These are phyloP conservation scores for Pisolithus microcarpus DNA, from an alignment of 768 basidiomycete species.

Conservation along the genomic window DNA sequence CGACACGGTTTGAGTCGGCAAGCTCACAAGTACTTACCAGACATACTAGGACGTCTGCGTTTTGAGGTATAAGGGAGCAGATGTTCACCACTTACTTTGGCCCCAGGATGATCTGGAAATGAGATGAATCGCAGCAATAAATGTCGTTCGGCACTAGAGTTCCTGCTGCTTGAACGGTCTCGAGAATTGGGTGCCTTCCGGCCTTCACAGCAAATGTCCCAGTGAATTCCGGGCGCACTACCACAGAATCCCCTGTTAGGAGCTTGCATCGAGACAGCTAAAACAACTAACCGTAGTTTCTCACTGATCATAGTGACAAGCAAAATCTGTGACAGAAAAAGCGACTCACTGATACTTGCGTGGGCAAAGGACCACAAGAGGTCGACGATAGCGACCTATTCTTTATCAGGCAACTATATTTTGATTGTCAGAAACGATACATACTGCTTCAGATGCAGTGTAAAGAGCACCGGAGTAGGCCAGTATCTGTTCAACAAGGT, in stretches of 20 bases:
- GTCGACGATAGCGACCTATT: slow-evolving; percentile 78
- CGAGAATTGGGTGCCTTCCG: slow-evolving; percentile 84
- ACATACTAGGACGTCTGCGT: slow-evolving; percentile 42
- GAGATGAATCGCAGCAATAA: slow-evolving; percentile 76
- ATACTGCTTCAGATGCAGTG: slow-evolving; percentile 83
- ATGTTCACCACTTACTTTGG: slow-evolving; percentile 56
- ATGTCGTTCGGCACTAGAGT: slow-evolving; percentile 84
- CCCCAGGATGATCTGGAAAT: slow-evolving; percentile 89
- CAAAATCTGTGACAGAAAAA: neutral
- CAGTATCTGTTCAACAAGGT: slow-evolving; percentile 65
- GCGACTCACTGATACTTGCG: slow-evolving; percentile 61
- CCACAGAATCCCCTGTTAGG: neutral
- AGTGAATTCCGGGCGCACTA: slow-evolving; percentile 89
- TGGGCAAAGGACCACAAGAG: slow-evolving; percentile 88
- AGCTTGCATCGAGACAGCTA: neutral
- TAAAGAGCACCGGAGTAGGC: slow-evolving; percentile 74
- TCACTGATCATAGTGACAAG: slow-evolving; percentile 26
- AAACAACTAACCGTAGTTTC: slow-evolving; percentile 38
- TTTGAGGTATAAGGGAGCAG: neutral
- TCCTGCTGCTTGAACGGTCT: slow-evolving; percentile 60
- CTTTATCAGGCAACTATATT: neutral
- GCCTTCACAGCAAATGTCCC: slow-evolving; percentile 84
- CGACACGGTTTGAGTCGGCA: neutral
- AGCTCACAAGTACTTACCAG: slow-evolving; percentile 28
- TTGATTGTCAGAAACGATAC: neutral